Percentiles rank a stretch among this genome's conserved stretches.
Conservation (phyloP, 305 asterid genomes). For the Nicotiana rustica region DNA sequence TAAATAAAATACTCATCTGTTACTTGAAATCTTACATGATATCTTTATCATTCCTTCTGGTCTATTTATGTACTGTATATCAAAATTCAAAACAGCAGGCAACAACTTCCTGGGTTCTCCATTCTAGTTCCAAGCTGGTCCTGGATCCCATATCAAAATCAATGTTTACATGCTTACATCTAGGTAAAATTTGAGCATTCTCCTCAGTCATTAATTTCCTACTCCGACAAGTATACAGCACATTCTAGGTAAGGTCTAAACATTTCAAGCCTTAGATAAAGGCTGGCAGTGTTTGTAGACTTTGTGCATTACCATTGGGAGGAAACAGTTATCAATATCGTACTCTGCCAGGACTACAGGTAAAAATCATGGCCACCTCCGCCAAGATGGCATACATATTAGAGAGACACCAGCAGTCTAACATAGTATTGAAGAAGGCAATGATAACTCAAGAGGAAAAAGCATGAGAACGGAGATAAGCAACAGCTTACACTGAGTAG, state of each 20-base stretch:
- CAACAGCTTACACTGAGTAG: background rate
- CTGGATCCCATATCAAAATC: background rate
- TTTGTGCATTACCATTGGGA: background rate
- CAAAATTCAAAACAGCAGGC: background rate
- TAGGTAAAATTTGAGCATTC: background rate
- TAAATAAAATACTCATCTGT: background rate
- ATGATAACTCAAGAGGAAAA: background rate
- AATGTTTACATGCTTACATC: background rate
- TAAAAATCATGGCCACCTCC: background rate
- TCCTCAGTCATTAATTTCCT: background rate
- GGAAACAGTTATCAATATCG: background rate
- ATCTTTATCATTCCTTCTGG: background rate
- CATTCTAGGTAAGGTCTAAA: background rate
- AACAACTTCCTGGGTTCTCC: background rate
- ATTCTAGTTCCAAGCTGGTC: background rate
- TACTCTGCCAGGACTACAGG: background rate
- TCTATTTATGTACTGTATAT: background rate
- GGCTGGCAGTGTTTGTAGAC: background rate
- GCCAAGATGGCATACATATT: background rate
- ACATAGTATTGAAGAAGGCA: background rate
- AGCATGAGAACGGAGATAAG: background rate
- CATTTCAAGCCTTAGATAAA: background rate
- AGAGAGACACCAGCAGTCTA: background rate
- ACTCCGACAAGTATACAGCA: background rate
- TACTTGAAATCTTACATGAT: background rate